Base-by-base conservation (phyloP, 73 alveolate species). In the Durusdinium trenchii region DNA sequence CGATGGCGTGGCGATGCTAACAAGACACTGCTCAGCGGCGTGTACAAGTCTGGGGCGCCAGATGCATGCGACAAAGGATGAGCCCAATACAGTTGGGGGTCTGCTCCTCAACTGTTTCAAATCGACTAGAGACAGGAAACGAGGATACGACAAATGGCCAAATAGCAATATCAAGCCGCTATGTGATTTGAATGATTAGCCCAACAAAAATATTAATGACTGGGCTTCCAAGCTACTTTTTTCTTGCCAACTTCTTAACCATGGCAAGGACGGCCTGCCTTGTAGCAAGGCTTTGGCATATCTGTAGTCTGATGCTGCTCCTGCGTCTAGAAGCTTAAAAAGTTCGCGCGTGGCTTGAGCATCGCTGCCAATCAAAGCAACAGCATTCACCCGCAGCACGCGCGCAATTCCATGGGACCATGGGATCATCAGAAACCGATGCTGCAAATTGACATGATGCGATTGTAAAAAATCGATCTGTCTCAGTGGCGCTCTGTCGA, bases 1-100 rank as follows among this genome's bases (percentile, higher is more conserved):
- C 98, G 98, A 50, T 91, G 98, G 57, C 98, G 89, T 0, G 98
- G 98, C 26, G 98, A 91, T 40, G 98, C 98, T 40, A 76, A 36
- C 43, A 91, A 45, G 78, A 91, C 98, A 45, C 78, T 61, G 69
- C 61, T 2, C 52, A 91, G 98, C 60, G 98, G 98, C 40, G 89
- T 91, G 4, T 67, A 46, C 57, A 46, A 54, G 45, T 91, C 98
- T 9, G 98, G 98, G 35, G 98, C 98, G 32, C 98, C 98, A 10
- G 89, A 46, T 45, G 98, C 98, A 43, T 91, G 98, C 42, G 89
- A 69, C 28, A 40, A 48, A 60, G 87, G 89, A 40, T 69, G 87
- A 28, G 98, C 98, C 98, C 98, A 91, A 54, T 40, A 30, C 3
- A 91, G 98, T 52, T 91, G 98, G 23, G 98, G 89, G 38, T 91